Conservation (phyloP, 2,329 filamentous ascomycete species). For the Biscogniauxia marginata region DNA sequence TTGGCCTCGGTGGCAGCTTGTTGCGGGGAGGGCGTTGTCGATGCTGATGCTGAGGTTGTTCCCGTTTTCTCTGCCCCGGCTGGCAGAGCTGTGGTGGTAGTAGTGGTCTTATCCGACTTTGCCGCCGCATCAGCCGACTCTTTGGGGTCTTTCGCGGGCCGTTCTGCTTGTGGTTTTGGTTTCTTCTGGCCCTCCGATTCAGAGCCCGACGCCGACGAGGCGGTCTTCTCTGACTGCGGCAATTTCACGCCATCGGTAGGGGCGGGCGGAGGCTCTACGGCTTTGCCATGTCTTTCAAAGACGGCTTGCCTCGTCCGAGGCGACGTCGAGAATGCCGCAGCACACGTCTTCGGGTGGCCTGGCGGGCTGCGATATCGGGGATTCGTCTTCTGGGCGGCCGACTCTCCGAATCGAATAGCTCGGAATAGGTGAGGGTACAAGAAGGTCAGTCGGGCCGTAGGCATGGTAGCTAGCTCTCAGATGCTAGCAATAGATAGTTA, state of each 20-base stretch:
- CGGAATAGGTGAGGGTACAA: slow-evolving; percentile 68
- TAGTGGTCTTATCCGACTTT: slow-evolving; percentile 9
- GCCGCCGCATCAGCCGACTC: slow-evolving; percentile 11
- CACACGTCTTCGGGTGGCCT: slow-evolving; percentile 25
- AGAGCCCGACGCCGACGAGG: slow-evolving; percentile 14
- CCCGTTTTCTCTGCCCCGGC: slow-evolving; percentile 1
- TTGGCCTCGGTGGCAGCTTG: slow-evolving; percentile 37
- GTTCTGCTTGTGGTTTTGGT: slow-evolving; percentile 16
- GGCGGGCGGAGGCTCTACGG: slow-evolving; percentile 50
- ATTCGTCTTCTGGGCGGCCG: slow-evolving; percentile 43
- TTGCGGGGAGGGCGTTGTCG: slow-evolving; percentile 28
- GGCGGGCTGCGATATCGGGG: slow-evolving; percentile 35
- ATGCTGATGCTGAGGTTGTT: slow-evolving; percentile 1
- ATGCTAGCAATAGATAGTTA: slow-evolving; percentile 4
- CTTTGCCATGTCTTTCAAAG: slow-evolving; percentile 60
- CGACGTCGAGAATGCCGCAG: slow-evolving; percentile 39
- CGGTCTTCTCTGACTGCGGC: slow-evolving; percentile 20
- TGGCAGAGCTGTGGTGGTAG: slow-evolving; percentile 3
- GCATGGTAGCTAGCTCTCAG: slow-evolving; percentile 45
- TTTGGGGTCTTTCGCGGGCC: slow-evolving; percentile 4
- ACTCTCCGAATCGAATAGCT: slow-evolving; percentile 45
- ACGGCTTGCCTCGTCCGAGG: slow-evolving; percentile 38
- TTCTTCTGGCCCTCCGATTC: slow-evolving; percentile 8
- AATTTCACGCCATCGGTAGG: slow-evolving; percentile 29
- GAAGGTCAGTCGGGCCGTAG: slow-evolving; percentile 62